These are phyloP conservation scores for Moricandia moricandioides DNA, from an alignment of 345 rosid genomes.

Conservation along the genomic window DNA sequence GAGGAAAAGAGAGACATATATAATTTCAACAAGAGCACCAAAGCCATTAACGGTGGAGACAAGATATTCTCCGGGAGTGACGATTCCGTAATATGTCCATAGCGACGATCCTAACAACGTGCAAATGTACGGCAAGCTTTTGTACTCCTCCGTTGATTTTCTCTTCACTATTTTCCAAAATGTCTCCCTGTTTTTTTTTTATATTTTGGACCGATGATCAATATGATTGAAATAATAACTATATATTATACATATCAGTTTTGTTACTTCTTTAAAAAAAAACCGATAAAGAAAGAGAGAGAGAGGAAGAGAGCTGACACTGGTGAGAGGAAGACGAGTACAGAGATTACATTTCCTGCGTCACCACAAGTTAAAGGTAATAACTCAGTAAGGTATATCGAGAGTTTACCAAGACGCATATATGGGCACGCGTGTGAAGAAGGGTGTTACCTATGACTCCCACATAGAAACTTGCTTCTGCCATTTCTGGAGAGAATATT, in stretches of 20 bases:
- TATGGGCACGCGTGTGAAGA: not conserved
- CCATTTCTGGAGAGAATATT: constrained; percentile 22
- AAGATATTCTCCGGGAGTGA: constrained; percentile 62
- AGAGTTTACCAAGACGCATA: not conserved
- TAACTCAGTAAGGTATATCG: not conserved
- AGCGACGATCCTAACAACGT: constrained; percentile 57
- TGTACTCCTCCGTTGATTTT: constrained; percentile 78
- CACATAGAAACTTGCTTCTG: constrained; percentile 34
- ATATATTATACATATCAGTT: not conserved
- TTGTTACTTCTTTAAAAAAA: not conserved
- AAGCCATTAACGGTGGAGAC: constrained; percentile 83
- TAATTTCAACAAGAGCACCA: constrained; percentile 54
- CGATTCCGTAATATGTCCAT: constrained; percentile 76
- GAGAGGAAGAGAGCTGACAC: constrained; percentile 42
- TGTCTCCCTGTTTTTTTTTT: constrained; percentile 43
- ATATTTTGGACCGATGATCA: not conserved
- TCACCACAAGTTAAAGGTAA: not conserved
- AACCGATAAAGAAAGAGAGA: not conserved
- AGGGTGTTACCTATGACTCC: constrained; percentile 33
- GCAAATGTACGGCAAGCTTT: constrained; percentile 62
- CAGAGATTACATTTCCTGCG: constrained; percentile 73
- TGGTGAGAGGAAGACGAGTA: constrained; percentile 73
- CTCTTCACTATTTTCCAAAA: constrained; percentile 66
- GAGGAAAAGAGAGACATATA: constrained; percentile 56
- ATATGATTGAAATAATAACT: not conserved